A percentile compares a stretch with the other conserved stretches of the same genome.
Evolutionary conservation across 2,329 filamentous ascomycete genomes (phyloP).

Genomic region (Epichloe uncinata): DNA sequence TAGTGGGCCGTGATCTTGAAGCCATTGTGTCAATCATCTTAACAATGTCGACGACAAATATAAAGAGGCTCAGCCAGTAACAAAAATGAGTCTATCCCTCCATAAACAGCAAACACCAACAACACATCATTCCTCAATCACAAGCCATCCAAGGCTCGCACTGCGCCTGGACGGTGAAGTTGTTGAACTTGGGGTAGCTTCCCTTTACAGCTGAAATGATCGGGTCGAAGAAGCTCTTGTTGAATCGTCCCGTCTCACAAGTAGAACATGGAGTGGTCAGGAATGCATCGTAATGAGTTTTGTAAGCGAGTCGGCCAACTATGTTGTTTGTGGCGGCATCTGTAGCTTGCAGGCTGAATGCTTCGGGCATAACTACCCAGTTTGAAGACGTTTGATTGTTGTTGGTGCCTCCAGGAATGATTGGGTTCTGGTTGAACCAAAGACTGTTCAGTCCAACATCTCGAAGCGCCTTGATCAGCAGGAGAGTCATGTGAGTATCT

Average conservation of each 20-base stretch:
- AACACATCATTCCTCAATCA: conserved; percentile 7
- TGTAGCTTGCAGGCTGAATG: conserved; percentile 21
- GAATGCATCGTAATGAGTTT: conserved; percentile 25
- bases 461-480: conserved; percentile 25
- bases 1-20: conserved; percentile 7
- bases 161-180: conserved; percentile 23
- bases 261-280: conserved; percentile 22
- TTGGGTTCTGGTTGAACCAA: conserved; percentile 27
- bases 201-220: conserved; percentile 25
- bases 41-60: neutral
- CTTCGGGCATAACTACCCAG: conserved; percentile 28
- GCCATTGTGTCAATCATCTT: conserved; percentile 6
- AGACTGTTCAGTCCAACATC: conserved; percentile 25
- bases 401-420: conserved; percentile 19
- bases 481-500: conserved; percentile 26
- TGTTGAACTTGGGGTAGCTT: conserved; percentile 26
- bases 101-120: conserved; percentile 3
- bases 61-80: neutral
- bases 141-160: conserved; percentile 27
- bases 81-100: conserved; percentile 1
- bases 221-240: conserved; percentile 23
- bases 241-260: conserved; percentile 23
- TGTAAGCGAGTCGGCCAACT: conserved; percentile 23
- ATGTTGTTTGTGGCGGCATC: conserved; percentile 20
- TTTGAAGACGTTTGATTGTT: conserved; percentile 15